Percentiles rank a stretch among this genome's conserved stretches.
These are phyloP conservation scores for Gautieria morchelliformis DNA, from an alignment of 768 basidiomycete genomes.

Conservation along the genomic window DNA sequence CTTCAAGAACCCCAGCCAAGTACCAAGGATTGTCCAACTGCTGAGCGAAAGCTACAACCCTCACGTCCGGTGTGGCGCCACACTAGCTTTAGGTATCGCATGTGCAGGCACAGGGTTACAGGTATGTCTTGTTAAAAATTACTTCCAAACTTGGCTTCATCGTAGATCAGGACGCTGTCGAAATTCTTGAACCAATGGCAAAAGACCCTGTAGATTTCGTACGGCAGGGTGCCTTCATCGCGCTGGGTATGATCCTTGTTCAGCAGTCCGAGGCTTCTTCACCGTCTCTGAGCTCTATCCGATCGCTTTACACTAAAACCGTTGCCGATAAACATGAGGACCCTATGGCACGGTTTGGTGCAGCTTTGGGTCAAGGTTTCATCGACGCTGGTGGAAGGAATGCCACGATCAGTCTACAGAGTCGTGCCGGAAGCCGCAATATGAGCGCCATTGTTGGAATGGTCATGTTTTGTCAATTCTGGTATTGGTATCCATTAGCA, in stretches of 20 bases:
- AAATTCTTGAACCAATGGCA: constrained; percentile 95
- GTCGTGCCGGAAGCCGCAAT: constrained; percentile 85
- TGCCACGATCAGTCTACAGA: constrained; percentile 88
- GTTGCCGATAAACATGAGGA: constrained; percentile 97
- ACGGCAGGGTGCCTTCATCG: constrained; percentile 92
- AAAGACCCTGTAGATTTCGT: constrained; percentile 98
- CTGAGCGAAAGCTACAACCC: constrained; percentile 98
- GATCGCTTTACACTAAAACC: constrained; percentile 83
- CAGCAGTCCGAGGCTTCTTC: constrained; percentile 91
- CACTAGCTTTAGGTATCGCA: constrained; percentile 84
- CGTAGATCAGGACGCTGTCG: constrained; percentile 72
- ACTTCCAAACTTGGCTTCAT: not conserved
- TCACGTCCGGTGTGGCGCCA: constrained; percentile 55
- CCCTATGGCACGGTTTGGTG: constrained; percentile 96
- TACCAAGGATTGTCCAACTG: constrained; percentile 93
- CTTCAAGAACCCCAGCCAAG: constrained; percentile 94
- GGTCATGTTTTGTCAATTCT: constrained; percentile 96
- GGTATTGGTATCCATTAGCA: constrained; percentile 99
- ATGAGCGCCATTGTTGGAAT: constrained; percentile 97
- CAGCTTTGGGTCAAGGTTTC: constrained; percentile 90
- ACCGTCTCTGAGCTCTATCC: constrained; percentile 68
- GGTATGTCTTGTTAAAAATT: constrained; percentile 31
- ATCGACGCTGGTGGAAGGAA: constrained; percentile 98
- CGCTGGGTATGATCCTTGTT: constrained; percentile 93
- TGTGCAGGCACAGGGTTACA: constrained; percentile 96